Evolutionary conservation across 306 rosid species (phyloP), one percentile per base, ranked within the genome.

Genomic region (Trifolium subterraneum): DNA sequence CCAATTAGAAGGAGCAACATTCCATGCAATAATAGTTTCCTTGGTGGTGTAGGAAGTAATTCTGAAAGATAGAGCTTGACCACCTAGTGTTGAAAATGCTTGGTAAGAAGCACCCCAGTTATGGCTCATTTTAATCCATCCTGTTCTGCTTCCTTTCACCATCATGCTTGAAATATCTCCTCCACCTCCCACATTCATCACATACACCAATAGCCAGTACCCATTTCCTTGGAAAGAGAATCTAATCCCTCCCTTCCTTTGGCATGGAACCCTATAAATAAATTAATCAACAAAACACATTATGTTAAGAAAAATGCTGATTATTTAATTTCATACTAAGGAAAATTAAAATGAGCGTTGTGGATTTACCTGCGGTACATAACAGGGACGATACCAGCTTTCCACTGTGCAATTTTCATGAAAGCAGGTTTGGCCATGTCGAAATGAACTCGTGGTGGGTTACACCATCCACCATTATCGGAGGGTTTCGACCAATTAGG

Each of bases 51-150:
- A 89, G 12, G 97, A 88, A 73, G 94, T 93, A 45, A 89, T 29
- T 55, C 62, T 89, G 64, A 90, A 94, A 70, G 97, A 94, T 38
- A 94, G 93, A 68, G 88, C 0, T 87, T 93, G 98, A 19, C 87
- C 94, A n/a, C 68, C 80, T 0, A 91, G 79, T 7, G 96, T 72
- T 36, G 97, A 83, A 82, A 94, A 91, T 7, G 97, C 96, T 65
- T 93, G 95, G 62, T 94, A 94, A 0, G 98, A 94, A 41, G 98
- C 96, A 9, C 98, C 98, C 97, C 98, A 94, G 36, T 94, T 94
- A 44, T 94, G 99, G 84, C 90, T 94, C 99, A 94, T 94, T 8
- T 77, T 69, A 6, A 88, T 87, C 97, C 97, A 94, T 9, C 88
- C 92, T 0, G 89, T 87, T 78, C 71, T 86, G 84, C 86, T 90